Conservation (phyloP, 164 flowering plant species). For the Liquidambar formosana region DNA sequence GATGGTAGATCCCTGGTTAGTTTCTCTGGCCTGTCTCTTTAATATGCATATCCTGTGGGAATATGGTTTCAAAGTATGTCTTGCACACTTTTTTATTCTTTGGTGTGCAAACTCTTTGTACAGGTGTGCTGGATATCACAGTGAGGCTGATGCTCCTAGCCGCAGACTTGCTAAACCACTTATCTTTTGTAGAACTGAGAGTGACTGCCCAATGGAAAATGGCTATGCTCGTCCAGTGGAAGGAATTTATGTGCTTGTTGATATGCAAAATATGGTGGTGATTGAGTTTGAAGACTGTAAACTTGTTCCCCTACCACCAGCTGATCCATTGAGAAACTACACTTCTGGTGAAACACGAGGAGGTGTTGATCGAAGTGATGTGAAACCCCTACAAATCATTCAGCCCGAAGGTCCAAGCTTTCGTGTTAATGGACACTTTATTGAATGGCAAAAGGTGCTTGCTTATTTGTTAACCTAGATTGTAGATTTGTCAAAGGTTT, state of each 20-base stretch:
- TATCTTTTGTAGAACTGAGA: constrained; percentile 91
- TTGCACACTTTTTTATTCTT: not conserved
- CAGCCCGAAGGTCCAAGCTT: constrained; percentile 98
- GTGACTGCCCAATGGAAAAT: constrained; percentile 97
- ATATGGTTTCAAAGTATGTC: not conserved
- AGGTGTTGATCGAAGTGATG: constrained; percentile 94
- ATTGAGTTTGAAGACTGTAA: constrained; percentile 93
- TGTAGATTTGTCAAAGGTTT: not conserved
- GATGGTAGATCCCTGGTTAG: constrained; percentile 96
- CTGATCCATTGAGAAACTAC: constrained; percentile 92
- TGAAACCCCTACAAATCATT: constrained; percentile 78
- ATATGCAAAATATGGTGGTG: constrained; percentile 94
- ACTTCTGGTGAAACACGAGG: constrained; percentile 90
- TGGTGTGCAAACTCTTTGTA: constrained; percentile 1
- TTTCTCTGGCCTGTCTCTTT: constrained; percentile 7
- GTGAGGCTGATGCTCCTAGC: constrained; percentile 87
- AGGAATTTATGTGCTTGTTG: constrained; percentile 86
- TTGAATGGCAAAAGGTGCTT: constrained; percentile 90
- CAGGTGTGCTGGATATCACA: constrained; percentile 94
- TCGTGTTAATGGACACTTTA: constrained; percentile 78
- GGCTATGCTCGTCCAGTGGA: constrained; percentile 99
- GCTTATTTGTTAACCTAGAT: not conserved
- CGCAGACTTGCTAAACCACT: constrained; percentile 94
- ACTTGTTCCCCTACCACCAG: constrained; percentile 88
- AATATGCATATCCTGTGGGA: not conserved